A percentile compares a stretch with the other conserved stretches of the same genome.
Conservation (phyloP, 345 rosid species). For the Pelargonium nanum region DNA sequence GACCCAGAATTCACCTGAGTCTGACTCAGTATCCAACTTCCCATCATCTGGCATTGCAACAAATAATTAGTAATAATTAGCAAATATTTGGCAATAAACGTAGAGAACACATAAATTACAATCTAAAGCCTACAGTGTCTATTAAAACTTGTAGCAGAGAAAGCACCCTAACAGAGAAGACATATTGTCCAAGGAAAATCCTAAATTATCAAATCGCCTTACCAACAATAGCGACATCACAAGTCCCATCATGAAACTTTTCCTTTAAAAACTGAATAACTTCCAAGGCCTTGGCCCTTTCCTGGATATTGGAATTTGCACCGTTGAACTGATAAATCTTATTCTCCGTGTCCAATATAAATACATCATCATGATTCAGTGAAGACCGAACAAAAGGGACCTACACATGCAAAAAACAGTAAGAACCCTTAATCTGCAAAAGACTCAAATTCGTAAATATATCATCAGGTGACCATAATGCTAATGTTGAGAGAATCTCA, state of each 20-base stretch:
- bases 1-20: conserved; percentile 92
- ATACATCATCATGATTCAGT: conserved; percentile 95
- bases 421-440: too few species aligned
- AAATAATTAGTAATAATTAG: conserved; percentile 2
- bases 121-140: neutral
- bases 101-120: neutral
- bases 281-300: conserved; percentile 94
- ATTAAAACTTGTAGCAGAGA: neutral
- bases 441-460: too few species aligned
- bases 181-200: neutral
- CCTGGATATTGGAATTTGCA: conserved; percentile 93
- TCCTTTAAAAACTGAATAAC: conserved; percentile 90
- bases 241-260: conserved; percentile 71
- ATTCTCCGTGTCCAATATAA: conserved; percentile 68
- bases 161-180: neutral
- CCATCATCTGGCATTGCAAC: conserved; percentile 61
- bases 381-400: conserved; percentile 93
- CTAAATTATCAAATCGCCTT: conserved; percentile 16
- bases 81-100: neutral
- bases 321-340: conserved; percentile 99
- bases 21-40: conserved; percentile 87
- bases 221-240: conserved; percentile 85
- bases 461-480: neutral
- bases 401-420: conserved; percentile 32
- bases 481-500: conserved; percentile 1